phyloP scores from a whole-genome alignment of 1,284 basidiomycete genomes.

The Schizopora paradoxa region DNA sequence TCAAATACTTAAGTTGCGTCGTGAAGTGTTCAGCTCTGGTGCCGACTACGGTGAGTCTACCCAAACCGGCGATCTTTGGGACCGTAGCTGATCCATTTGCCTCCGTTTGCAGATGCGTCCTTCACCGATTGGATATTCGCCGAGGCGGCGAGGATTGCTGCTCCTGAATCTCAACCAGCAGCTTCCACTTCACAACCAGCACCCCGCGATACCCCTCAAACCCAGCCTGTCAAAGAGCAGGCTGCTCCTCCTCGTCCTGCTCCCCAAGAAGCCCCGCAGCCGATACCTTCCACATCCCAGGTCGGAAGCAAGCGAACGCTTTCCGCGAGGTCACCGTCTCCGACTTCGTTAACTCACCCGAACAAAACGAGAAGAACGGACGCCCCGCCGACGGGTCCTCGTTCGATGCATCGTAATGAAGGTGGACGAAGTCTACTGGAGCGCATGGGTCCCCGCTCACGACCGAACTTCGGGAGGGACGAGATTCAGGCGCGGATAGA shows the following conservation, averaged over 20 bases:
- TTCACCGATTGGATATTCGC: constrained; percentile 84
- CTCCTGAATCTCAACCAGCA: constrained; percentile 33
- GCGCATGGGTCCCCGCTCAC: constrained; percentile 50
- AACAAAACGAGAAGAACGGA: constrained; percentile 13
- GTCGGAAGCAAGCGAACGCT: constrained; percentile 39
- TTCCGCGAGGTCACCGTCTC: constrained; percentile 44
- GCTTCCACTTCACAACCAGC: constrained; percentile 27
- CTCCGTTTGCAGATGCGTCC: constrained; percentile 52
- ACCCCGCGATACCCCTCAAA: neutral
- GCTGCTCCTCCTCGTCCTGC: constrained; percentile 25
- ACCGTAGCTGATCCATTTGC: constrained; percentile 19
- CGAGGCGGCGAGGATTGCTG: constrained; percentile 59
- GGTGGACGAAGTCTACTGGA: constrained; percentile 60
- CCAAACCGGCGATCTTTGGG: neutral
- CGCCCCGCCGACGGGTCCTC: constrained; percentile 58
- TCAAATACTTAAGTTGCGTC: constrained; percentile 8
- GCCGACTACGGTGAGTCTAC: constrained; percentile 16
- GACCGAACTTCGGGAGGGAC: constrained; percentile 42
- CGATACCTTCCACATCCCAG: constrained; percentile 70
- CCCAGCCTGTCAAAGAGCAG: neutral
- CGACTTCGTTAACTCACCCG: constrained; percentile 65
- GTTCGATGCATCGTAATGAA: constrained; percentile 62
- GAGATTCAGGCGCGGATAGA: constrained; percentile 76
- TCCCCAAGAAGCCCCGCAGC: constrained; percentile 48
- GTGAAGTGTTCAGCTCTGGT: constrained; percentile 61